Base-by-base conservation (phyloP, 1,284 basidiomycete genomes). In the Malassezia cuniculi region DNA sequence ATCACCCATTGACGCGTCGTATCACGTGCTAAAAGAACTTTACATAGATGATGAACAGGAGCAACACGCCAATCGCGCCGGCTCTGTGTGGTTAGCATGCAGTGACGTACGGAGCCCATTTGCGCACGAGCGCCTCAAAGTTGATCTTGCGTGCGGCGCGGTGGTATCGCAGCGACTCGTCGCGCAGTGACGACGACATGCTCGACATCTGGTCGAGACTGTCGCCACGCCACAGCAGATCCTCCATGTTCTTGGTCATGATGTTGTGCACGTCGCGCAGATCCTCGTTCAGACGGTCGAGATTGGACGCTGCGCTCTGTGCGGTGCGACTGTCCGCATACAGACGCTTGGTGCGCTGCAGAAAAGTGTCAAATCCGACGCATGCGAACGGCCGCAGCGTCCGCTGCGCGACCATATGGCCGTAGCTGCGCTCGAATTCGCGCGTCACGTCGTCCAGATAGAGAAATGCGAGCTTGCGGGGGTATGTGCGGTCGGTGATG, bases 171-270 rank as follows among this genome's bases (percentile, higher is more conserved):
- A 93, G 83, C 19, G 87, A 93, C 70, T 99, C 90, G 38, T 89
- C 84, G 34, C 86, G 79, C 32, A 99, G 73, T n/a, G 86, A 93
- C 1, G 83, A 85, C n/a, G 89, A 95, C 50, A 97, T 74, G 65
- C 87, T 82, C 17, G 87, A 94, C 90, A 97, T 97, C 40, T 66
- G 77, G 68, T 95, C 90, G 47, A 97, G 74, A 27, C 85, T 89
- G 68, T 97, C 90, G 16, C 90, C 90, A 67, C 90, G 75, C 90
- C 89, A 95, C 26, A 99, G 71, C 41, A 99, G 71, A 70, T 97
- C 93, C 69, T 97, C 93, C 90, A 99, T 99, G 68, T 97, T 97
- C 73, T 97, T 99, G n/a, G 90, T 95, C 93, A 97, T 97, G 70
- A 99, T 95, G 55, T 85, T 74, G 34, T 90, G 95, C 42, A 99